Base-by-base conservation (phyloP, 768 basidiomycete genomes). In the Mycena pura region DNA sequence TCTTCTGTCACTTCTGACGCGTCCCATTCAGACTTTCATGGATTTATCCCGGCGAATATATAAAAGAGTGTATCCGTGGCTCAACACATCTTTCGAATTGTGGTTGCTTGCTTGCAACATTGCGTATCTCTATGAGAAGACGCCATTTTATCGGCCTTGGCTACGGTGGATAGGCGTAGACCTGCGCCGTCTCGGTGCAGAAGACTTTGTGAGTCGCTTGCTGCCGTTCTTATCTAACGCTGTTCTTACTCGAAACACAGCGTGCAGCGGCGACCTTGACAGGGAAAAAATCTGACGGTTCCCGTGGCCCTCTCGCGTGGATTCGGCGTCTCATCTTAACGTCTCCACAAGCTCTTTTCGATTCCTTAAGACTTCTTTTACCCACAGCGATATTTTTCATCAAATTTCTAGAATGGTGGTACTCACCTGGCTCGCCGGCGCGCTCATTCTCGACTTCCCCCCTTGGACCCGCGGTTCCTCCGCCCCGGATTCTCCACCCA, bases 341-440 rank as follows among this genome's bases (percentile, higher is more conserved):
- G 21, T 84, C 86, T 7, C 92, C 91, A 7, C 84, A 80, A 47
- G 74, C 89, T 40, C 67, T 91, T 9, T 80, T 95, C 29, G 91
- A 95, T 72, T 93, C 92, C 3, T 79, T 95, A 36, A 86, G 88
- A 60, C 77, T 92, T 45, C 80, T 93, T 44, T 84, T 95, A 31
- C 96, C 93, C 15, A 91, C 89, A 19, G 90, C 91, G 39, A 95
- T 99, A 59, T 96, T 99, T 75, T 92, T 93, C 72, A 81, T 99
- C 79, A 96, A 95, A 75, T 96, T 99, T 76, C 80, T 97, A 44
- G 95, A 99, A 76, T 99, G 97, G 95, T 99, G 96, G 95, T 99
- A 99, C 71, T 96, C 95, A 5, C 95, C 97, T 21, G 84, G 84
- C 41, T 97, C 93, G 11, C 95, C 91, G 4, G 92, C 91, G 17